Evolutionary conservation across 352 stramenopile species (phyloP).

Genomic region (Phytopythium kandeliae): DNA sequence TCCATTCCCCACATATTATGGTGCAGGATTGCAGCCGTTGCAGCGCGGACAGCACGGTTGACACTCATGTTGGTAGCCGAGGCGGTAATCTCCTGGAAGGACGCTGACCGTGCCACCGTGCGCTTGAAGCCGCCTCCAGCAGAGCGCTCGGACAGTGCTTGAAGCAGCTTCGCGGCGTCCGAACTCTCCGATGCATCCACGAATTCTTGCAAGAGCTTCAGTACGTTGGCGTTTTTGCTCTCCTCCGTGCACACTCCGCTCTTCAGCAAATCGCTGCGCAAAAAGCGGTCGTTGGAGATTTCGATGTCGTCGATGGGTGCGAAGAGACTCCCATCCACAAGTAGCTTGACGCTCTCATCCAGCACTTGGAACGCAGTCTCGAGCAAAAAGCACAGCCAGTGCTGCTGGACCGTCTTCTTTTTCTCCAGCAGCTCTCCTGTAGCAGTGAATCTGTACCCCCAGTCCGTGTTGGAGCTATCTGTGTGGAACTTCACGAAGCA

Average conservation of each 20-base stretch:
- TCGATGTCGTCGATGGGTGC: constrained; percentile 45
- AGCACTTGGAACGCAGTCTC: constrained; percentile 43
- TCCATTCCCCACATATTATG: constrained; percentile 88
- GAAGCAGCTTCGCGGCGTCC: constrained; percentile 34
- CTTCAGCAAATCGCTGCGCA: constrained; percentile 69
- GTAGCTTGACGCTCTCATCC: constrained; percentile 40
- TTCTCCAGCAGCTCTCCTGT: constrained; percentile 59
- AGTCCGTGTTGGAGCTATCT: constrained; percentile 81
- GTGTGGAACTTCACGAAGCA: constrained; percentile 84
- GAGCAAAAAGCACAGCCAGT: constrained; percentile 57
- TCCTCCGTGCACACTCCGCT: constrained; percentile 38
- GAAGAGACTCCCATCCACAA: constrained; percentile 44
- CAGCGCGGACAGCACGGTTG: constrained; percentile 58
- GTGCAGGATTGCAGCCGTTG: constrained; percentile 74
- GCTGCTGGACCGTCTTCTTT: constrained; percentile 39
- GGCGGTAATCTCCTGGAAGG: constrained; percentile 32
- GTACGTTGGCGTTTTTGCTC: constrained; percentile 52
- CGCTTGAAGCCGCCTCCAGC: constrained; percentile 10
- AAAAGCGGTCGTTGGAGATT: constrained; percentile 36
- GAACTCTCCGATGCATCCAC: constrained; percentile 29
- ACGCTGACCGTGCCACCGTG: constrained; percentile 20
- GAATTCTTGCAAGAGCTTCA: constrained; percentile 58
- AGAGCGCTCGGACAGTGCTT: constrained; percentile 30
- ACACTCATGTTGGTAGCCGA: constrained; percentile 29
- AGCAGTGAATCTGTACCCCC: constrained; percentile 75